Evolutionary conservation across 768 basidiomycete genomes (phyloP).

Genomic region (Suillus discolor): DNA sequence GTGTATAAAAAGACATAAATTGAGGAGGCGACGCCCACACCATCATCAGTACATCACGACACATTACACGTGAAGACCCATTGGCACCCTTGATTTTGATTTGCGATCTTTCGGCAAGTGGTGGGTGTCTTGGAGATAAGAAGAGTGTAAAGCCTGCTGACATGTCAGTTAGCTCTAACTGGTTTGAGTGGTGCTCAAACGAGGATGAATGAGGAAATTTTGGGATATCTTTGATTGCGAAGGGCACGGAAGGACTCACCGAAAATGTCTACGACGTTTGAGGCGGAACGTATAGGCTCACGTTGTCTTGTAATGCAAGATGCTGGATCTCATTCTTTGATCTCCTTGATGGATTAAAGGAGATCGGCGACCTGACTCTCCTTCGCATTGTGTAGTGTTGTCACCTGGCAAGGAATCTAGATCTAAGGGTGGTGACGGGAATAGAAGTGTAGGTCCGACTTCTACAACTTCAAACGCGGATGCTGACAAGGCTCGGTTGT

Average conservation of each 20-base stretch:
- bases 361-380: conserved; percentile 22
- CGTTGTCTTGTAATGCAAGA: conserved; percentile 22
- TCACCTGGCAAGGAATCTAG: conserved; percentile 5
- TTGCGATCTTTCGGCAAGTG: conserved; percentile 17
- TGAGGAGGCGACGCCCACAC: conserved; percentile 24
- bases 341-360: conserved; percentile 18
- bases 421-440: conserved; percentile 1
- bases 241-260: conserved; percentile 5
- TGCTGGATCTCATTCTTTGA: conserved; percentile 21
- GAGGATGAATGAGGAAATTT: conserved; percentile 18
- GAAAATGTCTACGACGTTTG: conserved; percentile 3
- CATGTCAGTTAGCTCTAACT: conserved; percentile 19
- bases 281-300: conserved; percentile 8
- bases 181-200: conserved; percentile 14
- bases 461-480: not conserved
- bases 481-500: conserved; percentile 6
- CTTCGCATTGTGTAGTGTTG: conserved; percentile 1
- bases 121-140: conserved; percentile 19
- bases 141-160: conserved; percentile 25
- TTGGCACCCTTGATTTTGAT: conserved; percentile 30
- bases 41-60: conserved; percentile 33
- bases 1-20: conserved; percentile 29
- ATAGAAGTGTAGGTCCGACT: conserved; percentile 3
- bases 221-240: conserved; percentile 14
- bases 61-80: conserved; percentile 33